Base-by-base conservation (phyloP, 768 basidiomycete species). In the Podaxis pistillaris region DNA sequence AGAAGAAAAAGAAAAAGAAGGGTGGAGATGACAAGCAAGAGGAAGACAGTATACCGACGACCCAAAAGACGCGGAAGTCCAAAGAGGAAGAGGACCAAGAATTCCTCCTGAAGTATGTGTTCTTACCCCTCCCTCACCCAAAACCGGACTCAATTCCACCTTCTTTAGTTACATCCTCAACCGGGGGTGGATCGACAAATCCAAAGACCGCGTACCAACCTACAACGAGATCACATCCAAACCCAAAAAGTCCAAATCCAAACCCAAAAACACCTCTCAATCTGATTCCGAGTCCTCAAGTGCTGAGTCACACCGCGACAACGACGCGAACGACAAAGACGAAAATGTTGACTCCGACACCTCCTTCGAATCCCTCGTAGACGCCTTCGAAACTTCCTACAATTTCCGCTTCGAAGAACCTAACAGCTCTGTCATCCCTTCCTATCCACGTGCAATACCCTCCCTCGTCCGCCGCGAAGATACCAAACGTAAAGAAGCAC, bases 381-480 rank as follows among this genome's bases (percentile, higher is more conserved):
- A 97, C 30, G 85, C 86, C 49, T 99, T 98, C 66, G 97, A 99
- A 76, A 87, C 86, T n/a, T 91, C 91, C 15, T 99, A 98, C 77
- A 98, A 98, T 74, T 97, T 97, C 78, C 87, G 97, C 58, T 99
- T 94, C 72, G 96, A 99, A 73, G 96, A 99, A 74, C 91, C 93
- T 86, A 94, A 69, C 69, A 94, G 87, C 26, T 61, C 63, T 12
- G 63, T 40, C 8, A 72, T 70, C 30, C 67, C 67, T 81, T 79
- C 91, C 0, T 91, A 91, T 75, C 94, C 96, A 3, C 92, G 97
- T 64, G 81, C 83, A 69, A 69, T 91, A 22, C 69, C 82, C 58
- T 82, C 86, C 54, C 73, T 81, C 60, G 86, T 90, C 51, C 87
- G 91, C 17, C 83, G 93, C 50, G 80, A 83, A 66, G 90, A 94